Percentiles rank a stretch among this genome's conserved stretches.
Conservation (phyloP, 2,329 filamentous ascomycete genomes). For the Paecilomyces niveus region DNA sequence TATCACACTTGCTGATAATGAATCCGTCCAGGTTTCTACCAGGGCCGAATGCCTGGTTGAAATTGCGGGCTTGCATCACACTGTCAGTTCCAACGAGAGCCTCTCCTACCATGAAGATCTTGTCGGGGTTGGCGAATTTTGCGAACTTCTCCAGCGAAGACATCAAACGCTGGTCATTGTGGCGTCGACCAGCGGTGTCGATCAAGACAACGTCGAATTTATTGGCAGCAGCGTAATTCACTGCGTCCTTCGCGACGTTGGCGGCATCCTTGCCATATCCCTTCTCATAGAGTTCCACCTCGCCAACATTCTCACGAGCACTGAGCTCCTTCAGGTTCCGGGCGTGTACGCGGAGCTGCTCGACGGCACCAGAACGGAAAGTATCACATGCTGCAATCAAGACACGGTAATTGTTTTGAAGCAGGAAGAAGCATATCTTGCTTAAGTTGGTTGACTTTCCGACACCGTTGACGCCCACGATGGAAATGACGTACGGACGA, state of each 20-base stretch:
- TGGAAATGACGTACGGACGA: conserved; percentile 93
- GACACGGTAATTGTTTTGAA: conserved; percentile 95
- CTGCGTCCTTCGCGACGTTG: conserved; percentile 88
- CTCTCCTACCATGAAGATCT: conserved; percentile 95
- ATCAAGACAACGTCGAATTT: conserved; percentile 91
- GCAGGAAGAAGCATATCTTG: conserved; percentile 95
- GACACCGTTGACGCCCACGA: conserved; percentile 96
- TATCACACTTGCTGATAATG: conserved; percentile 98
- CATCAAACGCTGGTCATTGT: conserved; percentile 96
- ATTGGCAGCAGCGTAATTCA: conserved; percentile 66
- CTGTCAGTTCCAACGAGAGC: conserved; percentile 93
- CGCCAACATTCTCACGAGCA: conserved; percentile 67
- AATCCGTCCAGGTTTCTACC: conserved; percentile 83
- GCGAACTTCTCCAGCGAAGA: conserved; percentile 94
- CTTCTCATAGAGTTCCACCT: conserved; percentile 90
- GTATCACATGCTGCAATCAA: conserved; percentile 93
- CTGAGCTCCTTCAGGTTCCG: conserved; percentile 87
- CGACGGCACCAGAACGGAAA: conserved; percentile 92
- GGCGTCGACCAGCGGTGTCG: conserved; percentile 87
- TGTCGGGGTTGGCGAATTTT: conserved; percentile 91
- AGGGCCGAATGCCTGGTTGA: conserved; percentile 84
- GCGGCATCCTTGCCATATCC: conserved; percentile 98
- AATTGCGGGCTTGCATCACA: conserved; percentile 92
- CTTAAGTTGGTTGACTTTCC: conserved; percentile 96
- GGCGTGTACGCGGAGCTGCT: conserved; percentile 93